A percentile compares a stretch with the other conserved stretches of the same genome.
phyloP scores from a whole-genome alignment of 805 yeast genomes.

The Saccharomycopsis guyanensis region DNA sequence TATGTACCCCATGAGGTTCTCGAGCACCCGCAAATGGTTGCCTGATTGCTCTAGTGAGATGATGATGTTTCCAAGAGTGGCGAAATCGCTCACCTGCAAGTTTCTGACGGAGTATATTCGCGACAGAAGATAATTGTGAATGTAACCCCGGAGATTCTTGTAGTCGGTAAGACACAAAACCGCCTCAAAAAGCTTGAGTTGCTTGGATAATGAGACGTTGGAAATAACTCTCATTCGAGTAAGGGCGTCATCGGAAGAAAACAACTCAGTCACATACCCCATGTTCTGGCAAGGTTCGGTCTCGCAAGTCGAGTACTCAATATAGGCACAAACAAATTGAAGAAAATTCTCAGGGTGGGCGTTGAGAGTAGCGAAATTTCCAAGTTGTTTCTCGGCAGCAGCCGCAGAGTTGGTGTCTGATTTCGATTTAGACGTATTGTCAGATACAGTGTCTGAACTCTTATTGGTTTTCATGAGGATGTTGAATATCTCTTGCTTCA shows the following conservation, averaged over 20 bases:
- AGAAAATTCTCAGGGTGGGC: neutral
- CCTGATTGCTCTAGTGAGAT: neutral
- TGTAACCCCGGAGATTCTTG: constrained; percentile 2
- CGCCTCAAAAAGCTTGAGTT: constrained; percentile 10
- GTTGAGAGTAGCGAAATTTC: too few species aligned
- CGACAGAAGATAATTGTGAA: constrained; percentile 8
- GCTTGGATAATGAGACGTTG: constrained; percentile 8
- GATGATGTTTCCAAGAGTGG: constrained; percentile 5
- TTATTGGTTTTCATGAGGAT: too few species aligned
- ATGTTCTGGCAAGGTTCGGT: neutral
- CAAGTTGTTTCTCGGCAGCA: too few species aligned
- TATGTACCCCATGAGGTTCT: neutral
- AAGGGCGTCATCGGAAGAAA: neutral
- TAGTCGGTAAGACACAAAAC: neutral
- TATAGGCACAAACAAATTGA: neutral
- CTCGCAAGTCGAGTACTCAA: constrained; percentile 7
- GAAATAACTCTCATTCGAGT: constrained; percentile 2
- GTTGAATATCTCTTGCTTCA: too few species aligned
- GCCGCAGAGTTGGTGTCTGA: too few species aligned
- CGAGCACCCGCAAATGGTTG: neutral
- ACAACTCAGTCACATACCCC: neutral
- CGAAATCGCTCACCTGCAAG: constrained; percentile 7
- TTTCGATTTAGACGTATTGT: too few species aligned
- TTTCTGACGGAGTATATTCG: constrained; percentile 6
- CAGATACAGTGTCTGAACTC: too few species aligned